Evolutionary conservation across 768 basidiomycete genomes (phyloP), one percentile per base, ranked within the genome.

Genomic region (Amanita pseudoporphyria): DNA sequence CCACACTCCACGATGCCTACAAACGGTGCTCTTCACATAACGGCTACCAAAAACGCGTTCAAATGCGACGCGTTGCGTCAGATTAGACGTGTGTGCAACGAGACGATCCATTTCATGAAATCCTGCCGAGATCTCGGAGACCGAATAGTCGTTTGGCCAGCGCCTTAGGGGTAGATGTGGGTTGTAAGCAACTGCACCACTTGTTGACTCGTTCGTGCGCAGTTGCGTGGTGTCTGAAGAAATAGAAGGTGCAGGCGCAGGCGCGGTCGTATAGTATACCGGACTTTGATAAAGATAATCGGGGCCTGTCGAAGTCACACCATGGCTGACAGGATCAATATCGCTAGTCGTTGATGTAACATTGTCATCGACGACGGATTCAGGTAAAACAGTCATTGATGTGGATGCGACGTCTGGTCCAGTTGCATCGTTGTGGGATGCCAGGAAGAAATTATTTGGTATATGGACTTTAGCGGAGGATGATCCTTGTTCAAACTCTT

Each of bases 101-200:
- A 64, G 72, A 36, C 51, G 58, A 59, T 73, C 73, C 71, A 74
- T 72, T 35, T 73, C 64, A 32, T 68, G 71, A 61, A 86, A 83
- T 1, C 84, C 83, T 1, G 62, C 59, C 1, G 81, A 73, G 49
- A 85, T 69, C 59, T 85, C 82, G 44, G 71, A 72, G 18, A 86
- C 83, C 7, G 78, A 79, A 60, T 82, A 84, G 64, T 85, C 84
- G 57, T 84, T 84, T 31, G 84, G 84, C 84, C 84, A 86, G 12
- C 81, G 77, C 58, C 84, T 84, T 24, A 82, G 66, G 2, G 81
- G 79, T 2, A 81, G 78, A 54, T 81, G 79, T 0, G 79, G 72
- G 55, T 77, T 77, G 47, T 76, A 74, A 2, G 79, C 70, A 40
- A 73, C 70, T 10, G 48, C 5, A 9, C 37, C 47, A 7, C 28